A percentile compares a stretch with the other conserved stretches of the same genome.
Conservation (phyloP, 2,329 filamentous ascomycete genomes). For the Cryphonectria carpinicola region DNA sequence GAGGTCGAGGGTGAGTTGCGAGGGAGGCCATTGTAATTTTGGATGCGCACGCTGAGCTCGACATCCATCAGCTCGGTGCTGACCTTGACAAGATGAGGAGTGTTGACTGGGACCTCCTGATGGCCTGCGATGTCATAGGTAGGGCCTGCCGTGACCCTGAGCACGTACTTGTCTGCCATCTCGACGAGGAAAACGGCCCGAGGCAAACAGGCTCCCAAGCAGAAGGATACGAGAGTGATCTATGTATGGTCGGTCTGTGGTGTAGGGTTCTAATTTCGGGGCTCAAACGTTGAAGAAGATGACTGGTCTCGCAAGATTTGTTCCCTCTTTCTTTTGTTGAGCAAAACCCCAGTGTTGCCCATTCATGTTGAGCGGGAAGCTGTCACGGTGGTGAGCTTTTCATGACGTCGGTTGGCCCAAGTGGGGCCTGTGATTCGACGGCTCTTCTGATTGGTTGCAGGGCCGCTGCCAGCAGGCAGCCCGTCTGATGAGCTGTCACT, state of each 20-base stretch:
- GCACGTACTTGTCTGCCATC: slow-evolving; percentile 74
- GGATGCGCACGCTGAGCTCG: slow-evolving; percentile 75
- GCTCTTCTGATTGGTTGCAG: slow-evolving; percentile 10
- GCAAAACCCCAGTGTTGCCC: not conserved
- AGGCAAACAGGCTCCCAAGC: not conserved
- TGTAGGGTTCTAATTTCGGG: not conserved
- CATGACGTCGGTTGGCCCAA: slow-evolving; percentile 19
- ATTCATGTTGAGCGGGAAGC: not conserved
- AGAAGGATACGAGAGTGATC: not conserved
- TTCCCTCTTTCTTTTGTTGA: not conserved
- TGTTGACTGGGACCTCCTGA: slow-evolving; percentile 75
- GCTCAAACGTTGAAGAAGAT: not conserved
- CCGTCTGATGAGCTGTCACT: not conserved
- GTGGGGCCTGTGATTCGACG: not conserved
- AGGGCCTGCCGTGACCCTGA: slow-evolving; percentile 81
- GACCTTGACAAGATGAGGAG: slow-evolving; percentile 63
- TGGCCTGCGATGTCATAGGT: slow-evolving; percentile 76
- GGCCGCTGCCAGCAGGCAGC: not conserved
- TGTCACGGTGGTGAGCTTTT: slow-evolving; percentile 20
- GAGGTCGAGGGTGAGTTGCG: slow-evolving; percentile 68
- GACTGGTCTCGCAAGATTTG: not conserved
- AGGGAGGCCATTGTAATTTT: slow-evolving; percentile 71
- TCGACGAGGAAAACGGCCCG: not conserved
- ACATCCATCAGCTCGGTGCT: slow-evolving; percentile 66
- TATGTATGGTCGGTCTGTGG: not conserved